These are phyloP conservation scores for Isabelozyma rhagii DNA, from an alignment of 805 yeast species.

Conservation along the genomic window DNA sequence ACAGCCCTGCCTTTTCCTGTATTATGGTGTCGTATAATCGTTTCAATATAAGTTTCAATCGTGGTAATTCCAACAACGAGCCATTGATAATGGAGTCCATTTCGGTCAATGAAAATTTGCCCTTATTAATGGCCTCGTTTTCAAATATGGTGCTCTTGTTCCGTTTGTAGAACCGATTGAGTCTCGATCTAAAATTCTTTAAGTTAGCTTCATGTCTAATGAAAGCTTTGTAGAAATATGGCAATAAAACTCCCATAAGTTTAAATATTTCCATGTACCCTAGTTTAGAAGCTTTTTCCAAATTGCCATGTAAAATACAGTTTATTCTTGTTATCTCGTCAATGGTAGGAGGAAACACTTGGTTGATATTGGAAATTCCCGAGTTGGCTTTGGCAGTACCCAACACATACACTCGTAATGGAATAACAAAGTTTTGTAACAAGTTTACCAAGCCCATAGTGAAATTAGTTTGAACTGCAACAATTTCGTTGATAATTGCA, in stretches of 20 bases:
- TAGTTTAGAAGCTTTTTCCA: conserved; percentile 60
- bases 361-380: conserved; percentile 66
- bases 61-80: conserved; percentile 63
- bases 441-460: conserved; percentile 71
- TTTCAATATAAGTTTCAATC: conserved; percentile 63
- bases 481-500: conserved; percentile 62
- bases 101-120: conserved; percentile 22
- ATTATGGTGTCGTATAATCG: conserved; percentile 51
- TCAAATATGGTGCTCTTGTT: conserved; percentile 26
- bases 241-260: conserved; percentile 79
- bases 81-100: conserved; percentile 55
- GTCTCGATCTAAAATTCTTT: conserved; percentile 55
- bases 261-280: conserved; percentile 76
- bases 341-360: conserved; percentile 89
- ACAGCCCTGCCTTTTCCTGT: conserved; percentile 14
- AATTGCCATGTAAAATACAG: conserved; percentile 75
- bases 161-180: conserved; percentile 37
- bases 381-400: conserved; percentile 45
- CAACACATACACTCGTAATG: conserved; percentile 68
- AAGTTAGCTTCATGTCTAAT: conserved; percentile 94
- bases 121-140: conserved; percentile 26
- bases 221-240: conserved; percentile 89
- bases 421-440: conserved; percentile 74
- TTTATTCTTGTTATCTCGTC: conserved; percentile 91
- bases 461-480: conserved; percentile 69